phyloP scores from a whole-genome alignment of 768 basidiomycete genomes.

The Termitomyces sp. region DNA sequence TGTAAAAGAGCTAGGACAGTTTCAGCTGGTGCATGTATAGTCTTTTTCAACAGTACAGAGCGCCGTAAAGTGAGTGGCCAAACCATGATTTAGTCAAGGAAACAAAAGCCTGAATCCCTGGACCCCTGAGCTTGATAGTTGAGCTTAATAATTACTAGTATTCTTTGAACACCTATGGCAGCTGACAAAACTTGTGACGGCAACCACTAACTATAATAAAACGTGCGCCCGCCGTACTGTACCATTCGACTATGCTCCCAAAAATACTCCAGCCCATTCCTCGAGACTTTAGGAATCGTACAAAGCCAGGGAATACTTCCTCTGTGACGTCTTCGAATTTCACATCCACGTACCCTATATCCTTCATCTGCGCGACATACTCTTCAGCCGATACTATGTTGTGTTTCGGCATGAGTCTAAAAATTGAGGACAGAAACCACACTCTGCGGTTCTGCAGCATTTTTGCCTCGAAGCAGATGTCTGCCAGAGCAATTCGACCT shows the following conservation, averaged over 20 bases:
- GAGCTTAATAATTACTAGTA: too few species aligned
- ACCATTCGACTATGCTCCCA: conserved; percentile 29
- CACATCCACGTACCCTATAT: conserved; percentile 49
- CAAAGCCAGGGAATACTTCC: conserved; percentile 56
- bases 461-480: conserved; percentile 45
- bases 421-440: conserved; percentile 23
- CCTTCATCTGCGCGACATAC: conserved; percentile 37
- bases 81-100: not conserved
- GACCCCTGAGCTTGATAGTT: too few species aligned
- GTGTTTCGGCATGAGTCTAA: conserved; percentile 38
- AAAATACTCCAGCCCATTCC: conserved; percentile 41
- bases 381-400: conserved; percentile 43
- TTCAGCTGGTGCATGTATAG: not conserved
- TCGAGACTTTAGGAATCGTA: conserved; percentile 37
- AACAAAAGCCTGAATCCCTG: not conserved
- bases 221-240: conserved; percentile 31
- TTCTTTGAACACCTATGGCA: not conserved
- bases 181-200: not conserved
- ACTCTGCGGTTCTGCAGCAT: conserved; percentile 19
- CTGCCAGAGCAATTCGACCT: conserved; percentile 54
- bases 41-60: not conserved
- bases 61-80: not conserved
- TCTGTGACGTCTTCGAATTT: conserved; percentile 49
- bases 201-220: conserved; percentile 45
- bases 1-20: not conserved